A percentile compares a stretch with the other conserved stretches of the same genome.
Evolutionary conservation across 2,329 filamentous ascomycete species (phyloP).

Genomic region (Pseudogymnoascus sp.): DNA sequence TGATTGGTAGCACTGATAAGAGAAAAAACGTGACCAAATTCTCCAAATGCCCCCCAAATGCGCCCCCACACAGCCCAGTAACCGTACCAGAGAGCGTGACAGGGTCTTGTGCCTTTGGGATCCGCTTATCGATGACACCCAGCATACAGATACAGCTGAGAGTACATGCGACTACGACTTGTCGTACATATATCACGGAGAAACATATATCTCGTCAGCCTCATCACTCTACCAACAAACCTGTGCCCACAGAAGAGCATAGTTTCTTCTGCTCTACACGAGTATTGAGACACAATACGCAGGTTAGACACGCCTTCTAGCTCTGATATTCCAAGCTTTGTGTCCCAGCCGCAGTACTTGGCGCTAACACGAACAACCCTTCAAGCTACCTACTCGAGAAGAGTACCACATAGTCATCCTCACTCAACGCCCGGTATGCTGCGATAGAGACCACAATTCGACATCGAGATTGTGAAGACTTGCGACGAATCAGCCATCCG

Average conservation of each 20-base stretch:
- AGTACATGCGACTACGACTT: not conserved
- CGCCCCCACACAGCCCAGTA: not conserved
- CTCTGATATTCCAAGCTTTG: not conserved
- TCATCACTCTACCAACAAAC: not conserved
- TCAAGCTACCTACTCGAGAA: not conserved
- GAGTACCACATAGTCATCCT: not conserved
- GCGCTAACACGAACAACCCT: slow-evolving; percentile 1
- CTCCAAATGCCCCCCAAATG: not conserved
- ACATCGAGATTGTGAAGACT: not conserved
- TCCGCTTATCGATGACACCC: slow-evolving; percentile 7
- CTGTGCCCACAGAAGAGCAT: not conserved
- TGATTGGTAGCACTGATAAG: slow-evolving; percentile 6
- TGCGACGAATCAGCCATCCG: not conserved
- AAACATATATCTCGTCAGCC: not conserved
- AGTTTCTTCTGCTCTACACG: not conserved
- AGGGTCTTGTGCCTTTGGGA: slow-evolving; percentile 1
- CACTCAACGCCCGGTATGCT: slow-evolving; percentile 1
- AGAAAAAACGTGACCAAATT: slow-evolving; percentile 6
- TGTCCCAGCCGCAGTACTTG: not conserved
- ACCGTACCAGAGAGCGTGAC: not conserved
- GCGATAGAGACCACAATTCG: not conserved
- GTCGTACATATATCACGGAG: not conserved
- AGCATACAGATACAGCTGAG: not conserved
- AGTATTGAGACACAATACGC: not conserved
- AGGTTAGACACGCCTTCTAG: not conserved